These are phyloP conservation scores for Nitzschia putrida DNA, from an alignment of 108 stramenopile genomes.

Conservation along the genomic window DNA sequence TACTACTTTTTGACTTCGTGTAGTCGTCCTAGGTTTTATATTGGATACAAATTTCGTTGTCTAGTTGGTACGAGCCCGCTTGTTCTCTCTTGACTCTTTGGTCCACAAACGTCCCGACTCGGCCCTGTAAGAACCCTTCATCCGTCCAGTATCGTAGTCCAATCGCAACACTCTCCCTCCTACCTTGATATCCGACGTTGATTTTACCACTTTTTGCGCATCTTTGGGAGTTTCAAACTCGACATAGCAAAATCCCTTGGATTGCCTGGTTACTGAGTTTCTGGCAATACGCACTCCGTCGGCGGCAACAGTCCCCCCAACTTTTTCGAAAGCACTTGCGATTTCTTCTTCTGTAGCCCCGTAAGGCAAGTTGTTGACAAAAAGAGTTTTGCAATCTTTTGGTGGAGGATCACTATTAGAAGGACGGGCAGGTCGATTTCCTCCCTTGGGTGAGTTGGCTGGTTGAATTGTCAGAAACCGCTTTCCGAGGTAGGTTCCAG, in stretches of 20 bases:
- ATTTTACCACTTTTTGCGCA: conserved; percentile 62
- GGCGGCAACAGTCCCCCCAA: conserved; percentile 42
- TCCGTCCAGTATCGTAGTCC: conserved; percentile 80
- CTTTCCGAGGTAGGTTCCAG: conserved; percentile 71
- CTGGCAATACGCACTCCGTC: conserved; percentile 66
- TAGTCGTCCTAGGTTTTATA: too few species aligned
- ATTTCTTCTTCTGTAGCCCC: conserved; percentile 83
- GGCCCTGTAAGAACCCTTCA: conserved; percentile 69
- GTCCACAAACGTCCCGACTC: conserved; percentile 69
- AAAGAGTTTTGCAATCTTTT: conserved; percentile 72
- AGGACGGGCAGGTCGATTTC: conserved; percentile 4
- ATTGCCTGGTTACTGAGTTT: conserved; percentile 56
- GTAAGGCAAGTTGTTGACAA: conserved; percentile 93
- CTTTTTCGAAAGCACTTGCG: conserved; percentile 49
- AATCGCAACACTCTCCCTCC: conserved; percentile 56
- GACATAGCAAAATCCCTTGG: conserved; percentile 82
- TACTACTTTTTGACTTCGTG: too few species aligned
- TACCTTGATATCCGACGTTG: conserved; percentile 36
- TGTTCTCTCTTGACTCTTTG: conserved; percentile 42
- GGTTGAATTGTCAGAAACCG: conserved; percentile 80
- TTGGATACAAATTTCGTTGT: background rate
- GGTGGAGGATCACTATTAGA: conserved; percentile 29
- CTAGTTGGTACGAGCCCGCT: background rate
- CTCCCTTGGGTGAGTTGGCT: conserved; percentile 54
- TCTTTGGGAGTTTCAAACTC: conserved; percentile 68